Conservation (phyloP, 2,329 filamentous ascomycete genomes). For the Talaromyces sp. region DNA sequence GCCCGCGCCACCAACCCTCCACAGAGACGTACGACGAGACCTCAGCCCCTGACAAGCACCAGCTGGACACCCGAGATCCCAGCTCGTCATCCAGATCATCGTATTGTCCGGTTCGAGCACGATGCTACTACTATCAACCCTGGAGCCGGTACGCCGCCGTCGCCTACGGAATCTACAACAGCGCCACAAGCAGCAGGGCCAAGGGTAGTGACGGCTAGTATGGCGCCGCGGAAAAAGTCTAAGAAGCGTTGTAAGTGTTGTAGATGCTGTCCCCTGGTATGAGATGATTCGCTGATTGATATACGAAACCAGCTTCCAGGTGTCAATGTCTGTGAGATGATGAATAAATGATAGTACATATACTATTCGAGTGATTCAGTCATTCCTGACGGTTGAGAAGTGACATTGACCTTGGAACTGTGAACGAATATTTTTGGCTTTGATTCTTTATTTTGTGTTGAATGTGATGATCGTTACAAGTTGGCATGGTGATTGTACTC, state of each 20-base stretch:
- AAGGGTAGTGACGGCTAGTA: neutral
- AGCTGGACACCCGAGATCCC: slow-evolving; percentile 9
- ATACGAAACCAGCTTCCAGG: neutral
- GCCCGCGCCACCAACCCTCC: neutral
- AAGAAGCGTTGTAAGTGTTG: slow-evolving; percentile 12
- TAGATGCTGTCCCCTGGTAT: neutral
- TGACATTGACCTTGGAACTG: neutral
- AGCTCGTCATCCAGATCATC: slow-evolving; percentile 7
- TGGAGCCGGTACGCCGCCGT: neutral
- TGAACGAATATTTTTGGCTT: neutral
- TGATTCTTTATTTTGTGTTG: neutral
- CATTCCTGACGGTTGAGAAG: neutral
- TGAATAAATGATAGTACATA: neutral
- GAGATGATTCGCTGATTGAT: neutral
- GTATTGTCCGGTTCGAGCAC: neutral
- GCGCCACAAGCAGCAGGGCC: neutral
- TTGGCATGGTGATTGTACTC: neutral
- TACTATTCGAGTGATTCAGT: neutral
- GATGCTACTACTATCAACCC: neutral
- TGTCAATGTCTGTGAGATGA: slow-evolving; percentile 2
- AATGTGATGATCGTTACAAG: neutral
- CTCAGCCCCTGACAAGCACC: neutral
- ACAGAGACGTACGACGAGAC: neutral
- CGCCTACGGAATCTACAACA: neutral
- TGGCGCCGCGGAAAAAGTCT: slow-evolving; percentile 1